A percentile compares a stretch with the other conserved stretches of the same genome.
Conservation (phyloP, 164 flowering plant species). For the Vitis cinerea region DNA sequence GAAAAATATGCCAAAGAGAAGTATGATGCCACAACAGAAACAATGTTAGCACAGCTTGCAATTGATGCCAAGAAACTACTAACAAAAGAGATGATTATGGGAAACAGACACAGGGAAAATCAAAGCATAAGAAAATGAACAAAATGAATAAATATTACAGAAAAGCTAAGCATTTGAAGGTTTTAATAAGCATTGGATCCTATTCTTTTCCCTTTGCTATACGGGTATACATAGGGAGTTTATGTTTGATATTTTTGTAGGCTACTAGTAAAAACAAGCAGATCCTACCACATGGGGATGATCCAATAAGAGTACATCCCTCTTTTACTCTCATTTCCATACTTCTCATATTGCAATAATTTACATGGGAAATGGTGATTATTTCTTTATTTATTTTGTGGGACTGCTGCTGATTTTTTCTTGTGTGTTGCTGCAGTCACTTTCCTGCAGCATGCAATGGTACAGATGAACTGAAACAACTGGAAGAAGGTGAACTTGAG, state of each 20-base stretch:
- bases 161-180: conserved; percentile 78
- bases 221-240: conserved; percentile 5
- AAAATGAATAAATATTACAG: conserved; percentile 69
- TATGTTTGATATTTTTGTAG: conserved; percentile 39
- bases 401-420: background rate
- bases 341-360: too few relatives aligned
- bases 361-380: too few relatives aligned
- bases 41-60: conserved; percentile 92
- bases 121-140: conserved; percentile 82
- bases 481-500: conserved; percentile 66
- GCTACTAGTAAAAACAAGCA: conserved; percentile 39
- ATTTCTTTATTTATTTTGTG: background rate
- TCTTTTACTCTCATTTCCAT: background rate
- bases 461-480: conserved; percentile 39
- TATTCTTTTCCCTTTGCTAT: conserved; percentile 10
- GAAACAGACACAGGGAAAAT: conserved; percentile 55
- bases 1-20: conserved; percentile 92
- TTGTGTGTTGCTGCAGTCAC: conserved; percentile 41
- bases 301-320: conserved; percentile 21
- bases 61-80: conserved; percentile 65
- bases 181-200: conserved; percentile 21
- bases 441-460: conserved; percentile 40
- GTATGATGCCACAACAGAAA: conserved; percentile 97
- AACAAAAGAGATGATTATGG: conserved; percentile 52
- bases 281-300: conserved; percentile 33